Evolutionary conservation across 331 rosid genomes (phyloP).

Genomic region (Quercus lobata): DNA sequence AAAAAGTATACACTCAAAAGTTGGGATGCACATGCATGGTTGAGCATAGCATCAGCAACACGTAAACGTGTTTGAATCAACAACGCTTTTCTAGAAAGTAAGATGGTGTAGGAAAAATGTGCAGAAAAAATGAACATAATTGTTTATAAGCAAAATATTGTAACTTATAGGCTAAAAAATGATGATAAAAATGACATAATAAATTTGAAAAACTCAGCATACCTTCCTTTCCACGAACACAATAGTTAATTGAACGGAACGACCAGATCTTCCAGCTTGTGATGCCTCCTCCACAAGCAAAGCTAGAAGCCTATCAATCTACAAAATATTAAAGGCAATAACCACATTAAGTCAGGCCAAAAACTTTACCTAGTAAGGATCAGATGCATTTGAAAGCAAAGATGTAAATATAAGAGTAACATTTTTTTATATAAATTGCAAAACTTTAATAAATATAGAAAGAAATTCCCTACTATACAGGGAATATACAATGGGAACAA

Average conservation of each 20-base stretch:
- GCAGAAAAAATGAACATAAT: not conserved
- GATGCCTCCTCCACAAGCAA: constrained; percentile 75
- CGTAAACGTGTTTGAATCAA: not conserved
- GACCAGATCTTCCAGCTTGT: constrained; percentile 61
- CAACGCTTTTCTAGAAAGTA: not conserved
- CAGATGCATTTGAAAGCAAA: not conserved
- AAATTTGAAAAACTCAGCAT: not conserved
- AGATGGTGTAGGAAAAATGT: not conserved
- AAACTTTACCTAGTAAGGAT: not conserved
- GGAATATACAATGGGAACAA: no score
- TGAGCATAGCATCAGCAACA: not conserved
- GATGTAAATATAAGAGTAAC: not conserved
- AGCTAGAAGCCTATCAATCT: constrained; percentile 79
- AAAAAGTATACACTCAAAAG: not conserved
- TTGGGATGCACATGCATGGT: not conserved
- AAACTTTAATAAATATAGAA: no score
- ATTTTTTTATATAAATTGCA: no score
- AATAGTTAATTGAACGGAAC: constrained; percentile 66
- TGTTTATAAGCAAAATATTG: not conserved
- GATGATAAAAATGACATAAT: constrained; percentile 3
- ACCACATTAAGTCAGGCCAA: constrained; percentile 8
- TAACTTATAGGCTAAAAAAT: not conserved
- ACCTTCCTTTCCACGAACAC: constrained; percentile 95
- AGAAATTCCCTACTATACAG: no score
- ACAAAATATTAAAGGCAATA: constrained; percentile 17